Conservation (phyloP, 805 yeast genomes). For the Pichia exigua region DNA sequence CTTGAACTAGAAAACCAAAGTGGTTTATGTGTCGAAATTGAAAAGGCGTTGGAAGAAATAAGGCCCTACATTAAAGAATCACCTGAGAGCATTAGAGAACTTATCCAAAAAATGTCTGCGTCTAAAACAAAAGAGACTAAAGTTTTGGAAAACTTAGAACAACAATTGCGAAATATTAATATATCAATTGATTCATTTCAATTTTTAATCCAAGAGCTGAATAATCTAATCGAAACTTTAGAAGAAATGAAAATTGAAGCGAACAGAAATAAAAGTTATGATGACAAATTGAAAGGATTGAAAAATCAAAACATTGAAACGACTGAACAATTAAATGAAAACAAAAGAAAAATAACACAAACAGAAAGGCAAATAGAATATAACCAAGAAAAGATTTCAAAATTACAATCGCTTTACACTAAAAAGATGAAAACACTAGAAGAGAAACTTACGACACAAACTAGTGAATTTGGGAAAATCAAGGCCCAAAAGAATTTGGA, state of each 20-base stretch:
- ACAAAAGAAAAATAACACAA: conserved; percentile 37
- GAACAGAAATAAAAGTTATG: conserved; percentile 31
- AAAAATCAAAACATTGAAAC: conserved; percentile 30
- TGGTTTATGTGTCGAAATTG: conserved; percentile 47
- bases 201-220: conserved; percentile 40
- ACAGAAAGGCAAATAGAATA: conserved; percentile 42
- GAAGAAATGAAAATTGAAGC: conserved; percentile 45
- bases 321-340: conserved; percentile 36
- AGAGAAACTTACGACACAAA: conserved; percentile 35
- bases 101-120: conserved; percentile 44
- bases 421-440: conserved; percentile 38
- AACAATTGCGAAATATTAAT: conserved; percentile 41
- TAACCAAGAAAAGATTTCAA: conserved; percentile 39
- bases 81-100: conserved; percentile 43
- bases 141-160: conserved; percentile 35
- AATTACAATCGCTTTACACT: conserved; percentile 36
- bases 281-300: conserved; percentile 22
- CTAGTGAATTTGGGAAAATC: conserved; percentile 39
- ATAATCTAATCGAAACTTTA: conserved; percentile 34
- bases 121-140: conserved; percentile 36
- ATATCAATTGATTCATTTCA: conserved; percentile 52
- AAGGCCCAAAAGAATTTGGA: conserved; percentile 40
- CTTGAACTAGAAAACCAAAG: conserved; percentile 55
- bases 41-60: conserved; percentile 51
- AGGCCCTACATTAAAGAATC: conserved; percentile 54